A percentile compares a stretch with the other conserved stretches of the same genome.
Evolutionary conservation across 257 asterid genomes (phyloP).

Genomic region (Nicotiana tabacum): DNA sequence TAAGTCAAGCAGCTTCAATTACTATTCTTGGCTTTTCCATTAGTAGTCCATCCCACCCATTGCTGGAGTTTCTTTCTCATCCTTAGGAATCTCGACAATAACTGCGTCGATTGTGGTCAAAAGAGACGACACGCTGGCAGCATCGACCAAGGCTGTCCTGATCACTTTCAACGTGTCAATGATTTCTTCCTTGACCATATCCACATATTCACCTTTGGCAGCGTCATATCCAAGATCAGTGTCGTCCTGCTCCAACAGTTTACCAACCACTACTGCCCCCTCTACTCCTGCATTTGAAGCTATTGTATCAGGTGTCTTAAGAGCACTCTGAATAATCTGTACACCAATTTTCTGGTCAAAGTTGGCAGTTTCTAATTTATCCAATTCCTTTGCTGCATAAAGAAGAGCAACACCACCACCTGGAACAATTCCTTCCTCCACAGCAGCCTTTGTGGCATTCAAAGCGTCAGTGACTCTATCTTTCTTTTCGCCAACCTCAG

Average conservation of each 20-base stretch:
- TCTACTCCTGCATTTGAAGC: conserved; percentile 93
- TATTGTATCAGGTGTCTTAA: conserved; percentile 83
- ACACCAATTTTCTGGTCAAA: conserved; percentile 91
- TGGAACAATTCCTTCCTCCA: conserved; percentile 95
- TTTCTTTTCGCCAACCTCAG: conserved; percentile 91
- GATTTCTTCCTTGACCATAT: conserved; percentile 85
- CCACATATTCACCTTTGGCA: conserved; percentile 92
- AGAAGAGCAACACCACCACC: conserved; percentile 94
- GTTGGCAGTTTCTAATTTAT: conserved; percentile 67
- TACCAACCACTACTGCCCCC: conserved; percentile 95
- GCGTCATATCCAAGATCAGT: conserved; percentile 95
- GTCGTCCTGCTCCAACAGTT: conserved; percentile 77
- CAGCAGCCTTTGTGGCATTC: conserved; percentile 97
- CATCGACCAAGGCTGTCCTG: conserved; percentile 90
- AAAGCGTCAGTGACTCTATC: conserved; percentile 94
- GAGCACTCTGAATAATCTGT: conserved; percentile 87
- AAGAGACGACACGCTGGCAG: conserved; percentile 88
- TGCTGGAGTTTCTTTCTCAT: conserved; percentile 57
- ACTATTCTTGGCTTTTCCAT: conserved; percentile 3
- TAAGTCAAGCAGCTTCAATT: neutral
- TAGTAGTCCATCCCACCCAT: conserved; percentile 82
- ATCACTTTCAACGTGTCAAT: conserved; percentile 82
- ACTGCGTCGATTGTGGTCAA: conserved; percentile 92
- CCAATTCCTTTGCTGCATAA: conserved; percentile 78
- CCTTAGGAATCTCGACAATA: conserved; percentile 70